Conservation (phyloP, 805 yeast genomes). For the Monosporozyma siamensis region DNA sequence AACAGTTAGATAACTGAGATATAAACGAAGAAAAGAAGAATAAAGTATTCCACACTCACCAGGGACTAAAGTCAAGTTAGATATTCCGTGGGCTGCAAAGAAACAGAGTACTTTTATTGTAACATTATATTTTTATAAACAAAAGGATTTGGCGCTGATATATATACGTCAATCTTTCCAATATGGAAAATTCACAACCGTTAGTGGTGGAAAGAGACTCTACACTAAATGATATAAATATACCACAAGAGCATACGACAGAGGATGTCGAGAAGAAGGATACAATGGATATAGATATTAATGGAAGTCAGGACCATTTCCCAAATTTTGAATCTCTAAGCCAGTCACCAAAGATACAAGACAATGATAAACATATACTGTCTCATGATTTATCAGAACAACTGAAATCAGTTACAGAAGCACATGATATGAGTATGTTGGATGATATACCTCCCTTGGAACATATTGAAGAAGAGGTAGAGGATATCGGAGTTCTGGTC, state of each 20-base stretch:
- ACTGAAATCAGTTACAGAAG: neutral
- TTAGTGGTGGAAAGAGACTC: neutral
- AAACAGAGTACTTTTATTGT: neutral
- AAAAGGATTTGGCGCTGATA: too few relatives aligned
- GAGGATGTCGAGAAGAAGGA: neutral
- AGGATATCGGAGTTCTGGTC: neutral
- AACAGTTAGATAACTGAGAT: too few relatives aligned
- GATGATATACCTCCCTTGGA: conserved; percentile 1
- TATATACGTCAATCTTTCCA: neutral
- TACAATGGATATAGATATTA: neutral
- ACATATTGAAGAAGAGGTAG: neutral
- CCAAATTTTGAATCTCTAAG: neutral
- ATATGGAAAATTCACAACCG: neutral
- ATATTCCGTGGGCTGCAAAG: too few relatives aligned
- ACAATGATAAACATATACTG: neutral
- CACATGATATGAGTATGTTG: neutral
- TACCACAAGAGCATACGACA: neutral
- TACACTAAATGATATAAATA: neutral
- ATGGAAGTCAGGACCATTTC: neutral
- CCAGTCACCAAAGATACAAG: neutral
- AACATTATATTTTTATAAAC: too few relatives aligned
- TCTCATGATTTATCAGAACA: neutral
- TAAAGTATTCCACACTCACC: neutral
- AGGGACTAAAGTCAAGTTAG: too few relatives aligned
- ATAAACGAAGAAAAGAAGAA: too few relatives aligned